Conservation (phyloP, 208 protist genomes). For the Leishmania mexicana region DNA sequence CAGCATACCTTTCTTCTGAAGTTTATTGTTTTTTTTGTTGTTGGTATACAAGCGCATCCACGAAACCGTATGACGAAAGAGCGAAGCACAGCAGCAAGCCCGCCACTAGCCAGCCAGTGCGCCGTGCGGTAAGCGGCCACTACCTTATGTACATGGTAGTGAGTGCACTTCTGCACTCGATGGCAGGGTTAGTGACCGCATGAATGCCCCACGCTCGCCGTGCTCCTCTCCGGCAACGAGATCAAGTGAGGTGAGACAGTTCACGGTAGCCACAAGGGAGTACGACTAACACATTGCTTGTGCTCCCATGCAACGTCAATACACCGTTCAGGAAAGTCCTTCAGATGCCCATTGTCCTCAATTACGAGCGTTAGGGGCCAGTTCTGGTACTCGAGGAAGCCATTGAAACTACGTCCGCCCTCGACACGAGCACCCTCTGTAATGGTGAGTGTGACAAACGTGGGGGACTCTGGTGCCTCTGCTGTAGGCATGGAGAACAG, state of each 20-base stretch:
- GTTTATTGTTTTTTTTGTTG: not conserved
- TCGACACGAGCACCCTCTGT: slow-evolving; percentile 7
- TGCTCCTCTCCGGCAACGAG: not conserved
- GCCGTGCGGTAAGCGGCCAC: not conserved
- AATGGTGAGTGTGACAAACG: slow-evolving; percentile 51
- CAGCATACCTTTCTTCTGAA: not conserved
- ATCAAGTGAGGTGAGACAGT: not conserved
- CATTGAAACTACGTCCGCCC: slow-evolving; percentile 19
- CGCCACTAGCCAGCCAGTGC: not conserved
- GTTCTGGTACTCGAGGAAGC: slow-evolving; percentile 31
- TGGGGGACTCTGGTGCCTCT: slow-evolving; percentile 47
- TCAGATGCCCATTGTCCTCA: slow-evolving; percentile 11
- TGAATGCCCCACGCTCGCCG: not conserved
- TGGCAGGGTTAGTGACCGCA: not conserved
- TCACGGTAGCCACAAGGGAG: slow-evolving; percentile 26
- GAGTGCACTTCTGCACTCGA: not conserved
- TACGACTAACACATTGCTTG: slow-evolving; percentile 31
- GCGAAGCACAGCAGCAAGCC: not conserved
- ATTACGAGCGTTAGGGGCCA: slow-evolving; percentile 44
- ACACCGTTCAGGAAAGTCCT: slow-evolving; percentile 34
- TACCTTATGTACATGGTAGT: not conserved
- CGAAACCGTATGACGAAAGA: not conserved
- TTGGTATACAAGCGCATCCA: not conserved
- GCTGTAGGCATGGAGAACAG: slow-evolving; percentile 67
- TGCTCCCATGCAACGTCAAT: slow-evolving; percentile 53